Conservation (phyloP, 306 rosid genomes). For the Astragalus glycyphyllos region DNA sequence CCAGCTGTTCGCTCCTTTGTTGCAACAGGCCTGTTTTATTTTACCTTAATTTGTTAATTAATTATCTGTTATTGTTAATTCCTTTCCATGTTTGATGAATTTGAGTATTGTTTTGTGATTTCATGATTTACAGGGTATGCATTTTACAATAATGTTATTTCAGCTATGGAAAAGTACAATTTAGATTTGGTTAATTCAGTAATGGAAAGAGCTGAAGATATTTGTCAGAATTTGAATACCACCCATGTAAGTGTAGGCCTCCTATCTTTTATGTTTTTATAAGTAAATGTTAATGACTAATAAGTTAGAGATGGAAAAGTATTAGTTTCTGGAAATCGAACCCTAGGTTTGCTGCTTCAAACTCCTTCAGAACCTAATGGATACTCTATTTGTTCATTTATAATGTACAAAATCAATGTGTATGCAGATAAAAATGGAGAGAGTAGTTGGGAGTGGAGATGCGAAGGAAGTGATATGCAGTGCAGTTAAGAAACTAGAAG, state of each 20-base stretch:
- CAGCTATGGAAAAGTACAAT: conserved; percentile 55
- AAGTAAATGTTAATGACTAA: too few relatives aligned
- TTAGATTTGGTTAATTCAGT: conserved; percentile 60
- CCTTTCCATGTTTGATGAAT: neutral
- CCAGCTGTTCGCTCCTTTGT: conserved; percentile 54
- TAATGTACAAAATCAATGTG: neutral
- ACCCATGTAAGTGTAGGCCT: conserved; percentile 40
- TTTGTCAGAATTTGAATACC: conserved; percentile 45
- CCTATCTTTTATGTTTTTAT: too few relatives aligned
- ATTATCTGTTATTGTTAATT: too few relatives aligned
- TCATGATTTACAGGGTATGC: conserved; percentile 49
- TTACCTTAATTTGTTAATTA: neutral
- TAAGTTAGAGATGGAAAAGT: too few relatives aligned
- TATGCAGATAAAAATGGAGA: conserved; percentile 63
- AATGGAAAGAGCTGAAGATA: conserved; percentile 68
- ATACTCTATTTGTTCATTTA: neutral
- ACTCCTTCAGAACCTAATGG: neutral
- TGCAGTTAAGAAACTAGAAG: conserved; percentile 59
- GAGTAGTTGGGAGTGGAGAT: conserved; percentile 66
- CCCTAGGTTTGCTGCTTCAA: too few relatives aligned
- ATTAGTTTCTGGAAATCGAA: too few relatives aligned
- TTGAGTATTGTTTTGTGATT: neutral
- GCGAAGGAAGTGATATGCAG: conserved; percentile 77
- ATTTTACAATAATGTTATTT: conserved; percentile 56
- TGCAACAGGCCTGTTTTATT: conserved; percentile 52